Base-by-base conservation (phyloP, 352 stramenopile species). In the Phytophthora pisi region DNA sequence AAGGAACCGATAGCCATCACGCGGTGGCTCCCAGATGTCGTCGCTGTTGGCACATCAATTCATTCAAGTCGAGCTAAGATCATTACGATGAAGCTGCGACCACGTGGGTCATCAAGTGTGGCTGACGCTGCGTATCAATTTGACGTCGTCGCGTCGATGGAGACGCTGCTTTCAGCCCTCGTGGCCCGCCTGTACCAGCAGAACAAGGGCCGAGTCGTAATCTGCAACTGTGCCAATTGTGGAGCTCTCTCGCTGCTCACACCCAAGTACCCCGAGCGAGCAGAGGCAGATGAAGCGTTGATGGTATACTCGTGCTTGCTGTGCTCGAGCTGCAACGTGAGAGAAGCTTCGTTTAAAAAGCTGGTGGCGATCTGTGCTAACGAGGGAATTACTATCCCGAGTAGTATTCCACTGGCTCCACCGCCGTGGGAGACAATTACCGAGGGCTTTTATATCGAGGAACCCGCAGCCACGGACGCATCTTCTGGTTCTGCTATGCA, bases 301-400 rank as follows among this genome's bases (percentile, higher is more conserved):
- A 57, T 76, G n/a, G 62, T 94, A 5, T 85, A 82, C 58, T 70
- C 76, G 23, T 95, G 88, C 36, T 66, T 91, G 57, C 54, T 95
- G 5, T 95, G 88, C 52, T 77, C 65, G 20, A 94, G 84, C 49
- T 74, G 68, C 63, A 93, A 95, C 49, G 81, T 93, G 3, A 84
- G 88, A 7, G 88, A 95, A 57, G 61, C 78, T 36, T 75, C 76
- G 8, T 77, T 74, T 31, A 87, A 92, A 28, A 84, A 82, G 24
- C 74, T 95, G 52, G 49, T 81, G 13, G 68, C 66, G 18, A 63
- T 86, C 20, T 90, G 82, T 65, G 64, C 61, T 1, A 70, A 71
- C 10, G 81, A 91, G 51, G 82, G 74, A 5, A 68, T 90, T 36
- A 50, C 61, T 1, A 64, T 88, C 16, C 67, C 72, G 18, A 79